A percentile compares a stretch with the other conserved stretches of the same genome.
Evolutionary conservation across 163 green algal genomes (phyloP).

Genomic region (Scenedesmus sp.): DNA sequence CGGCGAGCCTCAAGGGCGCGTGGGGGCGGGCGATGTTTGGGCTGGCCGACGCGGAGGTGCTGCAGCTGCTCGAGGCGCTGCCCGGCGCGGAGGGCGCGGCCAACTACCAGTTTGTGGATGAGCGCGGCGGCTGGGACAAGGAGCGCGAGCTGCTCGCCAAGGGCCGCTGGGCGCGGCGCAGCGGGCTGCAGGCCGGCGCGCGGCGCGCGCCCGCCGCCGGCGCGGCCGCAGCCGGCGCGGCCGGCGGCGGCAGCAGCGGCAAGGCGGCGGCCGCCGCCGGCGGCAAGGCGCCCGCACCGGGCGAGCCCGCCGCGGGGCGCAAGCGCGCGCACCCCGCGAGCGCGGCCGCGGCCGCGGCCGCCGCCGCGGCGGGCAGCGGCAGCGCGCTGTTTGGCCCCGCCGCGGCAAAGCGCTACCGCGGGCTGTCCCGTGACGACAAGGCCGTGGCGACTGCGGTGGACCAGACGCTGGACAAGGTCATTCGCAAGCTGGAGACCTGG

Average conservation of each 20-base stretch:
- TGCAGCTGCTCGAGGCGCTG: constrained; percentile 63
- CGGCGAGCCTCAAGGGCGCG: constrained; percentile 39
- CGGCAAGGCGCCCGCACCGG: neutral
- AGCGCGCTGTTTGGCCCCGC: constrained; percentile 17
- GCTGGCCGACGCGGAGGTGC: constrained; percentile 54
- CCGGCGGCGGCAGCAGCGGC: neutral
- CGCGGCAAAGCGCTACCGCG: constrained; percentile 21
- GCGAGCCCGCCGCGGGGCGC: neutral
- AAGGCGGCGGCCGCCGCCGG: neutral
- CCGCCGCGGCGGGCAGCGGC: constrained; percentile 4
- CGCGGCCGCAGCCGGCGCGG: neutral
- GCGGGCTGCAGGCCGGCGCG: neutral
- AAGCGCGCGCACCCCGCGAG: constrained; percentile 25
- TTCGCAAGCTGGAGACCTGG: constrained; percentile 36
- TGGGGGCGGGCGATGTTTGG: constrained; percentile 62
- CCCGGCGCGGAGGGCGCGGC: constrained; percentile 42
- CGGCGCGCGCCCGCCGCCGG: neutral
- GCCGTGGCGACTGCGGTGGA: constrained; percentile 24
- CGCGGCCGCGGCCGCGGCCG: constrained; percentile 6
- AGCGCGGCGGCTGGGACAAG: constrained; percentile 53
- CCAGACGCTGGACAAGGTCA: constrained; percentile 40
- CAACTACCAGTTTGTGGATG: constrained; percentile 54
- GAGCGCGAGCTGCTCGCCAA: constrained; percentile 43
- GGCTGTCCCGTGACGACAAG: constrained; percentile 18
- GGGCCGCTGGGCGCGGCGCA: constrained; percentile 29